These are phyloP conservation scores for Buddleja alternifolia DNA, from an alignment of 257 asterid genomes.

Conservation along the genomic window DNA sequence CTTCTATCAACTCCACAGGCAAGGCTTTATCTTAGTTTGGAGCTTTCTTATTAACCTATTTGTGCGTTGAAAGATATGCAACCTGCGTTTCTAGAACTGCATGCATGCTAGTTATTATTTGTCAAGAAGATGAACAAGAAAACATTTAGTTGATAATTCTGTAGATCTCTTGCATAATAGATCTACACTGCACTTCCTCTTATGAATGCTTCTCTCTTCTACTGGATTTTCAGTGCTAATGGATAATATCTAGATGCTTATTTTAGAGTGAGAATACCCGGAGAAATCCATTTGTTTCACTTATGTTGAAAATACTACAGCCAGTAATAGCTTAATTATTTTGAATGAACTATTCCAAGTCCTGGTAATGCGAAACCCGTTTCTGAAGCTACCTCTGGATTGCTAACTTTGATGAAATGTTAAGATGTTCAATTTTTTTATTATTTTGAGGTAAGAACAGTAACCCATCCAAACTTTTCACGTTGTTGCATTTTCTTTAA, in stretches of 20 bases:
- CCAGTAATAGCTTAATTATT: too few relatives aligned
- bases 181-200: background rate
- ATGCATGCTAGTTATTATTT: background rate
- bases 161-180: background rate
- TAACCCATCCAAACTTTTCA: too few relatives aligned
- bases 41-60: background rate
- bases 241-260: background rate
- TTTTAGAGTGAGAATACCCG: background rate
- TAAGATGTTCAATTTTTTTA: too few relatives aligned
- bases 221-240: background rate
- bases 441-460: too few relatives aligned
- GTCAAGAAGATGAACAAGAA: background rate
- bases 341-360: too few relatives aligned
- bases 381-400: too few relatives aligned
- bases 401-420: too few relatives aligned
- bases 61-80: constrained; percentile 7
- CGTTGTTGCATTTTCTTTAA: too few relatives aligned
- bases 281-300: background rate
- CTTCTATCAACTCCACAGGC: constrained; percentile 73
- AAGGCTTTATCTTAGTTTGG: constrained; percentile 37
- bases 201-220: background rate
- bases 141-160: background rate
- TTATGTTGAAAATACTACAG: too few relatives aligned
- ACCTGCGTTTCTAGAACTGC: constrained; percentile 8
- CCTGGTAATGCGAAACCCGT: too few relatives aligned